Evolutionary conservation across 495 filamentous ascomycete species (phyloP).

Genomic region (Daldinia loculata): DNA sequence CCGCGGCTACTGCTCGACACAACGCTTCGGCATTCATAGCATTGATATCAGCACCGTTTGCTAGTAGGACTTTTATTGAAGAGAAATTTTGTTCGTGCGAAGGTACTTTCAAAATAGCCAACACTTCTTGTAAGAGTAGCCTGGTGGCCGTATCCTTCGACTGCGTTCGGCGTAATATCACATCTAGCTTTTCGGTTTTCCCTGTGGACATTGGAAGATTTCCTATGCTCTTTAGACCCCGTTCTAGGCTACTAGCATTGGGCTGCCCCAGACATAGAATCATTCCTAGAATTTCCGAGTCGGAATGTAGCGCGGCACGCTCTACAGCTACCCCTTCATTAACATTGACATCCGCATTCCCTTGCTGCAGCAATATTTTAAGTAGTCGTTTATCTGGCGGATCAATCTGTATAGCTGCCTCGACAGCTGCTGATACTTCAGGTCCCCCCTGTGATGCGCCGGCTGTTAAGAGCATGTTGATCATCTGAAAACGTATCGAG

Average conservation of each 20-base stretch:
- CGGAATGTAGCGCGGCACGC: constrained; percentile 47
- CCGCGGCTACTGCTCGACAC: constrained; percentile 50
- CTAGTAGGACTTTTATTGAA: constrained; percentile 49
- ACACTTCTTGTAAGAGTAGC: constrained; percentile 54
- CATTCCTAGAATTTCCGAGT: constrained; percentile 53
- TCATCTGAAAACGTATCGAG: constrained; percentile 48
- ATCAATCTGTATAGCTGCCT: constrained; percentile 44
- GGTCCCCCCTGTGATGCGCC: constrained; percentile 48
- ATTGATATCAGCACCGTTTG: constrained; percentile 56
- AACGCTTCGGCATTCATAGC: constrained; percentile 54
- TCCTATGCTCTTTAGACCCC: constrained; percentile 46
- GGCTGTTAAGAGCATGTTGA: constrained; percentile 50
- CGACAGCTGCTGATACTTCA: constrained; percentile 50
- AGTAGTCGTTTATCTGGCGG: constrained; percentile 52
- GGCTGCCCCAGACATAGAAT: constrained; percentile 54
- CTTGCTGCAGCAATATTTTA: constrained; percentile 51
- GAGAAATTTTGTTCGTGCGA: constrained; percentile 42
- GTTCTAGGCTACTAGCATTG: constrained; percentile 43
- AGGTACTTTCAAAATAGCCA: constrained; percentile 46
- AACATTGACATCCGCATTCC: constrained; percentile 55
- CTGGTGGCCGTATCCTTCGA: constrained; percentile 47
- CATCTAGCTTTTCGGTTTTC: constrained; percentile 52
- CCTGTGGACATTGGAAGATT: constrained; percentile 43
- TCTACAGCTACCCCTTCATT: constrained; percentile 48
- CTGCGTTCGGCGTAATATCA: constrained; percentile 49